Evolutionary conservation across 805 yeast genomes (phyloP).

Genomic region (Clavispora asparagi): DNA sequence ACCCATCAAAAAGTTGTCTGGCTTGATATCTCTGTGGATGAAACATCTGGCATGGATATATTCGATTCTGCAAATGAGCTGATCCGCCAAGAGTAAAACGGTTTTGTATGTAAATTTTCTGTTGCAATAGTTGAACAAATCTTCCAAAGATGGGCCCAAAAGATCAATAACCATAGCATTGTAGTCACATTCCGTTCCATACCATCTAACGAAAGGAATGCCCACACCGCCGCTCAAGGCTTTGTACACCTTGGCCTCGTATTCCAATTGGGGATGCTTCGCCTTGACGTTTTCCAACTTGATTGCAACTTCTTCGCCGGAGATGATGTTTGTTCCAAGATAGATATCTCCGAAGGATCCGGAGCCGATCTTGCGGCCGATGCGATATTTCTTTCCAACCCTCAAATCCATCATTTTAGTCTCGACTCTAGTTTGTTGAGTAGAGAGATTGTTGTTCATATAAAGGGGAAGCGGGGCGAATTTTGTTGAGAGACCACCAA

Average conservation of each 20-base stretch:
- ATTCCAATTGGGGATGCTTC: conserved; percentile 94
- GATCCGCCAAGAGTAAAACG: conserved; percentile 88
- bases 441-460: conserved; percentile 13
- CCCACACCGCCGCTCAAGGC: conserved; percentile 96
- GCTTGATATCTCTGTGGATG: conserved; percentile 79
- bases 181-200: conserved; percentile 93
- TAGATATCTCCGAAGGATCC: conserved; percentile 98
- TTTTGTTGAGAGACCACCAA: neutral
- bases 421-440: conserved; percentile 12
- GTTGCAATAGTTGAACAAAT: conserved; percentile 92
- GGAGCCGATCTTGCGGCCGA: conserved; percentile 92
- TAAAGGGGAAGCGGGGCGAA: neutral
- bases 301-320: conserved; percentile 97
- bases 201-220: conserved; percentile 95
- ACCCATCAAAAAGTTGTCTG: conserved; percentile 82
- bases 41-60: conserved; percentile 93
- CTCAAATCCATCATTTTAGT: conserved; percentile 52
- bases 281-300: conserved; percentile 86
- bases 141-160: conserved; percentile 93
- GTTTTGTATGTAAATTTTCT: conserved; percentile 91
- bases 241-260: conserved; percentile 93
- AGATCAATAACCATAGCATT: conserved; percentile 96
- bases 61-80: conserved; percentile 88
- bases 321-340: conserved; percentile 84
- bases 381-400: conserved; percentile 89